Conservation (phyloP, 441 rosid genomes). For the Adansonia grandidieri region DNA sequence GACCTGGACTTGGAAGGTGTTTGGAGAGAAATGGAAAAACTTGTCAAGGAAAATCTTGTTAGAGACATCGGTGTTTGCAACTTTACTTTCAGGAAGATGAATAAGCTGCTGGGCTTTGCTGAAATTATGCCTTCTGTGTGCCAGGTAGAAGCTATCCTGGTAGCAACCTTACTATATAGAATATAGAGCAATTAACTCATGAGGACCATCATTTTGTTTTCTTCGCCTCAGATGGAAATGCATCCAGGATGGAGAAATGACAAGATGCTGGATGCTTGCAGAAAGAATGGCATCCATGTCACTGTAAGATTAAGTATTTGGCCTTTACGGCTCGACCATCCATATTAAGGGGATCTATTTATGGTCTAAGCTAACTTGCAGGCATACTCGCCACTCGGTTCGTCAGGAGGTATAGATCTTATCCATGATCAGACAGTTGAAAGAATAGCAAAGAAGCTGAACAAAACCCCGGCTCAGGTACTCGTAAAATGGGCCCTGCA, state of each 20-base stretch:
- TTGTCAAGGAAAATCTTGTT: conserved; percentile 44
- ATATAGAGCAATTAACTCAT: neutral
- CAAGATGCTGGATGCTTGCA: conserved; percentile 49
- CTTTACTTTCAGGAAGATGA: conserved; percentile 51
- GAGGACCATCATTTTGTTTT: neutral
- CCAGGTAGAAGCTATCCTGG: conserved; percentile 34
- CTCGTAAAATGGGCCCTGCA: conserved; percentile 23
- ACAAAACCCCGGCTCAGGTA: conserved; percentile 2
- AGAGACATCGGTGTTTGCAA: conserved; percentile 54
- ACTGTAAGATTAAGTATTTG: conserved; percentile 33
- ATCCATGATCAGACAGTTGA: conserved; percentile 11
- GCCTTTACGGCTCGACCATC: neutral
- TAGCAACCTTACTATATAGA: neutral
- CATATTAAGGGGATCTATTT: neutral
- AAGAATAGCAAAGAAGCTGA: conserved; percentile 7
- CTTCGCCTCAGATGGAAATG: conserved; percentile 55
- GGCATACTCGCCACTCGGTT: conserved; percentile 36
- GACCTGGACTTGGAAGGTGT: conserved; percentile 59
- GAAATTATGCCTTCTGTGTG: conserved; percentile 49
- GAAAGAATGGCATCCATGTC: conserved; percentile 48
- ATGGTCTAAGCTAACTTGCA: conserved; percentile 14
- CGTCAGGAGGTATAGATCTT: conserved; percentile 14
- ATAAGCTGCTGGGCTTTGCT: conserved; percentile 41
- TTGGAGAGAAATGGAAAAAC: conserved; percentile 64
- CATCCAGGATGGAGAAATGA: conserved; percentile 74